These are phyloP conservation scores for Calonectria ilicicola DNA, from an alignment of 2,329 filamentous ascomycete species.

Conservation along the genomic window DNA sequence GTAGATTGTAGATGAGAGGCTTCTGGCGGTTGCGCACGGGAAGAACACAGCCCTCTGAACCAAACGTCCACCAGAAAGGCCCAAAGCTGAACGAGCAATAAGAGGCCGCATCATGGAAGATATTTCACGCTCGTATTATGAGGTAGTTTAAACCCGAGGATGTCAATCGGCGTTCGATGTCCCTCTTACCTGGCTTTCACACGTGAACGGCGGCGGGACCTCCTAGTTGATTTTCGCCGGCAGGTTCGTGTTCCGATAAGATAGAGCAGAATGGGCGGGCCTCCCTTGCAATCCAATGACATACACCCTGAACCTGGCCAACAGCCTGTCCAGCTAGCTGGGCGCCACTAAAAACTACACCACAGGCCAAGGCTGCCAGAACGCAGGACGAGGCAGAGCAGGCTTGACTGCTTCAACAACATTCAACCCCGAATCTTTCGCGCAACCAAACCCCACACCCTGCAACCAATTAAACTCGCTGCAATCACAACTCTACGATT, in stretches of 20 bases:
- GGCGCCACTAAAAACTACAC: constrained; percentile 3
- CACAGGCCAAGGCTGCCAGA: constrained; percentile 14
- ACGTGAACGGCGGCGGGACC: constrained; percentile 19
- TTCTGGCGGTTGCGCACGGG: constrained; percentile 28
- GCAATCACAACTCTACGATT: neutral
- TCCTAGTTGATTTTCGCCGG: constrained; percentile 27
- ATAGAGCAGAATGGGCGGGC: constrained; percentile 20
- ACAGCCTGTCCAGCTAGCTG: neutral
- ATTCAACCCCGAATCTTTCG: neutral
- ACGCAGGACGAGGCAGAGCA: constrained; percentile 4
- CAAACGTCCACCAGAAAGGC: constrained; percentile 27
- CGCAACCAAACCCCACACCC: neutral
- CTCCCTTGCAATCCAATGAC: constrained; percentile 18
- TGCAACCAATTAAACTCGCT: neutral
- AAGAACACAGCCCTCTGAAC: constrained; percentile 20
- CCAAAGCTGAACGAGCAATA: constrained; percentile 18
- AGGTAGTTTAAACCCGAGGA: neutral
- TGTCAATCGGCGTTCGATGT: neutral
- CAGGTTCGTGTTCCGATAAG: constrained; percentile 35
- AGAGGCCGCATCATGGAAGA: constrained; percentile 35
- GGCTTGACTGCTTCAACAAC: constrained; percentile 8
- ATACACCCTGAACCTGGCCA: neutral
- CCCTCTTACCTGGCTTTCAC: constrained; percentile 7
- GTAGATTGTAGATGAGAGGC: constrained; percentile 41
- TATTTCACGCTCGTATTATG: neutral